These are phyloP conservation scores for Salix koriyanagi DNA, from an alignment of 345 rosid genomes.

Conservation along the genomic window DNA sequence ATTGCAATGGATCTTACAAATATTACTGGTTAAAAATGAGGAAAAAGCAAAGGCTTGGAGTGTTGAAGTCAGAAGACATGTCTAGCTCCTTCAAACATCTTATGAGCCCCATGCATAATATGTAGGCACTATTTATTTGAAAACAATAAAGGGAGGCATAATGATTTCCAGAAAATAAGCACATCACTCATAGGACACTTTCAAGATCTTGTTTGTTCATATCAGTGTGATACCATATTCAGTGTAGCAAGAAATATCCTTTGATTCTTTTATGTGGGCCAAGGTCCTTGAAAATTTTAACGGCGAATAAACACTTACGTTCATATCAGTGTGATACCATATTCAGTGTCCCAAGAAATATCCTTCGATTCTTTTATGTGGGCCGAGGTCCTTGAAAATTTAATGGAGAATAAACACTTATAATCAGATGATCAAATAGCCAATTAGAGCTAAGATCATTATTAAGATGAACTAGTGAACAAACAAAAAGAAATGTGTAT, in stretches of 20 bases:
- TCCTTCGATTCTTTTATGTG: background rate
- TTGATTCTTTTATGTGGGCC: background rate
- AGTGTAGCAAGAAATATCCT: background rate
- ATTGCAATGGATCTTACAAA: constrained; percentile 1
- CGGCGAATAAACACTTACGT: background rate
- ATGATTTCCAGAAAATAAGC: no score
- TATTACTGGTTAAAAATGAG: background rate
- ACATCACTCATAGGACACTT: background rate
- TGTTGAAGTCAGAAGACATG: background rate
- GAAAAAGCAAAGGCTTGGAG: background rate
- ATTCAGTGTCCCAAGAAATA: background rate
- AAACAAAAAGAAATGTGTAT: background rate
- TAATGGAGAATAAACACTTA: background rate
- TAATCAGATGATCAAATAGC: background rate
- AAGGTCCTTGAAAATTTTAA: background rate
- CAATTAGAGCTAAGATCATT: background rate
- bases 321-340: background rate
- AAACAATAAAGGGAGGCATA: background rate
- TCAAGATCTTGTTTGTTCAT: background rate
- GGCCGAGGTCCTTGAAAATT: background rate
- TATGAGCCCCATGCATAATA: background rate
- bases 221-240: background rate
- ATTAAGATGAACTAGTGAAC: background rate
- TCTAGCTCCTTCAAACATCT: background rate
- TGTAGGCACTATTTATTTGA: background rate